These are phyloP conservation scores for Phytopythium helicoides DNA, from an alignment of 352 stramenopile genomes.

Conservation along the genomic window DNA sequence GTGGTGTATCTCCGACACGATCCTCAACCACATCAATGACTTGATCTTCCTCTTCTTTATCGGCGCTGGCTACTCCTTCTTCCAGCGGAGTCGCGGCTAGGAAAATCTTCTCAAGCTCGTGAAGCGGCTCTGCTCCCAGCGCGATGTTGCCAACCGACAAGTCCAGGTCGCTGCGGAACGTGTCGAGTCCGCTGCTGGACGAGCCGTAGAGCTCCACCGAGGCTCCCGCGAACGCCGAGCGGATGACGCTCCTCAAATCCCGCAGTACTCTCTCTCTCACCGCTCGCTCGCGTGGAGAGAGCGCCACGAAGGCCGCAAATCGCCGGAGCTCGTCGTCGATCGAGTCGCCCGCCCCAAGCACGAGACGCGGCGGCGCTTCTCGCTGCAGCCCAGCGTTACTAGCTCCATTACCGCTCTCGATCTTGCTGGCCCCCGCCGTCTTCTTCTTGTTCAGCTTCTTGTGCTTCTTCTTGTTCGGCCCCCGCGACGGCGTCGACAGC, in stretches of 20 bases:
- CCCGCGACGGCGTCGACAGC: neutral
- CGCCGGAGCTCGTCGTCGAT: constrained; percentile 45
- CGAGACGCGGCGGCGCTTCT: neutral
- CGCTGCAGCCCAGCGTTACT: neutral
- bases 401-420: neutral
- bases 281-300: constrained; percentile 39
- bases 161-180: constrained; percentile 74
- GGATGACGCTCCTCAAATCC: constrained; percentile 45
- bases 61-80: constrained; percentile 3
- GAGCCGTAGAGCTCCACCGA: constrained; percentile 67
- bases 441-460: constrained; percentile 2
- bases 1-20: neutral
- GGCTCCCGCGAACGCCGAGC: constrained; percentile 31
- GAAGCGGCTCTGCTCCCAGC: constrained; percentile 3
- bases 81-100: neutral
- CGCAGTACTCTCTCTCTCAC: constrained; percentile 36
- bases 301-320: constrained; percentile 42
- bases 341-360: constrained; percentile 7
- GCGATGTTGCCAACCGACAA: constrained; percentile 62
- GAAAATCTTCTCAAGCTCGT: neutral
- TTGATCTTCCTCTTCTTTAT: constrained; percentile 6
- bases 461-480: constrained; percentile 7
- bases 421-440: neutral
- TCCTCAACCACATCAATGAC: constrained; percentile 5
- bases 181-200: constrained; percentile 66